A percentile compares a stretch with the other conserved stretches of the same genome.
Evolutionary conservation across 176 grass and related monocot species (phyloP).

Genomic region (Zoysia japonica): DNA sequence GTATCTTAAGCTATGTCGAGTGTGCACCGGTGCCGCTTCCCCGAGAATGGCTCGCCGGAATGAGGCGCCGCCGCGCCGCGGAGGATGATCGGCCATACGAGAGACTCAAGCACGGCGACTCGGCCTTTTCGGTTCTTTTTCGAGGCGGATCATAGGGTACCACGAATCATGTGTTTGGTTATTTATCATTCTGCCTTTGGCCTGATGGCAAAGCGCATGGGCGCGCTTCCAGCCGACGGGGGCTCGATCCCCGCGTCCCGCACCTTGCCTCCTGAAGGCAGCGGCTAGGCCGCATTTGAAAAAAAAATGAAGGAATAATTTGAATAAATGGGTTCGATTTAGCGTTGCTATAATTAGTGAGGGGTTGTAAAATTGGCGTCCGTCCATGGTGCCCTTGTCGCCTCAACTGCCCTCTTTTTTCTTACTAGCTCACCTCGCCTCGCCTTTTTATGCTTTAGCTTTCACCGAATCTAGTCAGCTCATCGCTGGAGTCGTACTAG

Average conservation of each 20-base stretch:
- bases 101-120: background rate
- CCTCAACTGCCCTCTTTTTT: background rate
- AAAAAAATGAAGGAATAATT: background rate
- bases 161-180: background rate
- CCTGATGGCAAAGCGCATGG: too few species aligned
- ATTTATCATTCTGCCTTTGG: background rate
- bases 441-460: background rate
- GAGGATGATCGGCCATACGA: background rate
- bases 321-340: background rate
- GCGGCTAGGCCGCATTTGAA: too few species aligned
- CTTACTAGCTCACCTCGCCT: background rate
- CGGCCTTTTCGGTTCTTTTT: background rate
- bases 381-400: background rate
- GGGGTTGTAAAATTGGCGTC: background rate
- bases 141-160: background rate
- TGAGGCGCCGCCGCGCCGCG: background rate
- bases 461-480: conserved; percentile 25
- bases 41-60: too few species aligned
- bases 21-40: background rate
- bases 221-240: too few species aligned
- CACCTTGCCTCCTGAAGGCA: too few species aligned
- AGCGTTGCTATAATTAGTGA: background rate
- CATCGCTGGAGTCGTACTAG: background rate
- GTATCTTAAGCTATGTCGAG: background rate
- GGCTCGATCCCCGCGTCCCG: too few species aligned